phyloP scores from a whole-genome alignment of 2,329 filamentous ascomycete genomes.

The Lithohypha guttulata region DNA sequence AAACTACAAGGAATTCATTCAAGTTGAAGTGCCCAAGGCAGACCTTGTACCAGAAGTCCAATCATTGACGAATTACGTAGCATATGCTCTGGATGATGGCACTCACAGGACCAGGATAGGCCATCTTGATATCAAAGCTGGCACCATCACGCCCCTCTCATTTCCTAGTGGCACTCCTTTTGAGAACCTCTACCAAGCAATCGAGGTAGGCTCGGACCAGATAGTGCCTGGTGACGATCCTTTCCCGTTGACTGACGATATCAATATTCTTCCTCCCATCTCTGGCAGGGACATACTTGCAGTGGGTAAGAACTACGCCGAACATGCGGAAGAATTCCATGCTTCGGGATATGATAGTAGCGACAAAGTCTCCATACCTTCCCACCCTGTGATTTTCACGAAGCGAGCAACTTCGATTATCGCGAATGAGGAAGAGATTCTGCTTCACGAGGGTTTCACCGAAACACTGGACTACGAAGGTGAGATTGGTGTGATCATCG shows the following conservation, averaged over 20 bases:
- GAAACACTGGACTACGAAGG: constrained; percentile 45
- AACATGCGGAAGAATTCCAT: constrained; percentile 49
- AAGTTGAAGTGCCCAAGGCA: neutral
- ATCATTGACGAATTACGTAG: constrained; percentile 29
- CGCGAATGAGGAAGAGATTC: constrained; percentile 36
- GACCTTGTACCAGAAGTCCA: neutral
- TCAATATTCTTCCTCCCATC: constrained; percentile 29
- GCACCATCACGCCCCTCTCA: constrained; percentile 34
- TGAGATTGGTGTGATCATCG: constrained; percentile 47
- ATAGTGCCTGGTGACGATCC: constrained; percentile 29
- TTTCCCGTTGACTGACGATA: constrained; percentile 24
- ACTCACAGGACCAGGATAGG: constrained; percentile 28
- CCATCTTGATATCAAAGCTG: constrained; percentile 30
- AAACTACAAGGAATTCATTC: constrained; percentile 15
- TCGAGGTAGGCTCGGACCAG: constrained; percentile 34
- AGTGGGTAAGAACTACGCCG: constrained; percentile 41
- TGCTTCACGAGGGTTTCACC: constrained; percentile 39
- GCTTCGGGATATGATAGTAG: constrained; percentile 43
- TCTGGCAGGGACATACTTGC: constrained; percentile 19
- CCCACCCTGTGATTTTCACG: constrained; percentile 18
- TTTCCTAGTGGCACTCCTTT: constrained; percentile 40
- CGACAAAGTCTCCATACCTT: constrained; percentile 46
- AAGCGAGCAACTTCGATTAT: constrained; percentile 38
- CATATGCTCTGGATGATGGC: constrained; percentile 24
- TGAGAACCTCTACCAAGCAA: constrained; percentile 41